These are phyloP conservation scores for Wickerhamiella musiphila DNA, from an alignment of 805 yeast genomes.

Conservation along the genomic window DNA sequence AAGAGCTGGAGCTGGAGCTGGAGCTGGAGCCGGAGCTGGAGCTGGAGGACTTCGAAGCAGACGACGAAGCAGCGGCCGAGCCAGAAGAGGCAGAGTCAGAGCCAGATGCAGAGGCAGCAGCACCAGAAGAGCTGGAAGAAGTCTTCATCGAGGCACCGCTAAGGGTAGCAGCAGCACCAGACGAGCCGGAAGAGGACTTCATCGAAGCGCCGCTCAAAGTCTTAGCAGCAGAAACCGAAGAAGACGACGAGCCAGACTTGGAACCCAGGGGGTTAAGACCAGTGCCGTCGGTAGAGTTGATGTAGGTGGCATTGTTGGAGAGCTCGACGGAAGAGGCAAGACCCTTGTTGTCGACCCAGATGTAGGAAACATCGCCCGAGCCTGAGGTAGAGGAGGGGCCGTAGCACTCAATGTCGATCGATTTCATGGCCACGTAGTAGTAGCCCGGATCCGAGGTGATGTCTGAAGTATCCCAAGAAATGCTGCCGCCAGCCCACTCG, in stretches of 20 bases:
- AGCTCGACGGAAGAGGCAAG: slow-evolving; percentile 34
- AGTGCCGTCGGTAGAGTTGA: slow-evolving; percentile 43
- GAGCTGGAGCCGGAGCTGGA: slow-evolving; percentile 3
- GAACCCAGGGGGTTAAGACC: slow-evolving; percentile 35
- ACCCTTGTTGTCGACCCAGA: slow-evolving; percentile 33
- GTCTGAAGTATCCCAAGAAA: slow-evolving; percentile 69
- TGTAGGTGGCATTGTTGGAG: slow-evolving; percentile 41
- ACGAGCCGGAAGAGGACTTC: slow-evolving; percentile 10
- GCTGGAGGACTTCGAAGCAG: slow-evolving; percentile 6
- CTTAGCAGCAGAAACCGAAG: slow-evolving; percentile 8
- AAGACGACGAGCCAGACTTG: slow-evolving; percentile 7
- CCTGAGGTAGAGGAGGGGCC: slow-evolving; percentile 40
- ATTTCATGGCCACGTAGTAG: slow-evolving; percentile 47
- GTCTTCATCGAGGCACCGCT: slow-evolving; percentile 7
- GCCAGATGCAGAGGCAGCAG: slow-evolving; percentile 6
- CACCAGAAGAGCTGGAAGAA: slow-evolving; percentile 4
- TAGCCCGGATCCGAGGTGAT: slow-evolving; percentile 55
- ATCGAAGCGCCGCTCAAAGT: slow-evolving; percentile 10
- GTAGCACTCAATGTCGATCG: slow-evolving; percentile 48
- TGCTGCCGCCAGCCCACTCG: slow-evolving; percentile 73
- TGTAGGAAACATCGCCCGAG: slow-evolving; percentile 34
- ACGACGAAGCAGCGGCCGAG: slow-evolving; percentile 9
- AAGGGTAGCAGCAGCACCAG: slow-evolving; percentile 7
- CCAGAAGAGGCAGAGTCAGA: slow-evolving; percentile 4
- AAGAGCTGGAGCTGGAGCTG: slow-evolving; percentile 3